Conservation (phyloP, 805 yeast species). For the Candida sithepensis region DNA sequence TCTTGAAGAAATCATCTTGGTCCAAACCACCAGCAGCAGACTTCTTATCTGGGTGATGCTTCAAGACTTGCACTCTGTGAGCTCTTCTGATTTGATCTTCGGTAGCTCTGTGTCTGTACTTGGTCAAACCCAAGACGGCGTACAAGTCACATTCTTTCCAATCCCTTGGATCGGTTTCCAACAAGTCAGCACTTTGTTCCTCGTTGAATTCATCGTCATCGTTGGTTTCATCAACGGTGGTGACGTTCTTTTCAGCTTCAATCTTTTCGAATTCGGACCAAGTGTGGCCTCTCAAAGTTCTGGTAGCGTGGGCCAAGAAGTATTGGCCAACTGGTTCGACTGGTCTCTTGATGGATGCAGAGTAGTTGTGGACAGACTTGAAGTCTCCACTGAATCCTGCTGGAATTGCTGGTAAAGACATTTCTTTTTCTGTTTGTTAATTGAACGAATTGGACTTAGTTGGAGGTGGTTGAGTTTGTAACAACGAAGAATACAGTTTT, state of each 20-base stretch:
- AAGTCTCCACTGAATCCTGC: conserved; percentile 46
- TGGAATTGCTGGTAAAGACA: conserved; percentile 52
- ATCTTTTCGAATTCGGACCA: conserved; percentile 96
- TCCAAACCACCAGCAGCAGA: conserved; percentile 85
- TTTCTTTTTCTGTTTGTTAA: conserved; percentile 7
- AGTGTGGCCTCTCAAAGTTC: conserved; percentile 94
- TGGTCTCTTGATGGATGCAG: conserved; percentile 70
- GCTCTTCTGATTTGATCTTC: conserved; percentile 93
- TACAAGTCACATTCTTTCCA: conserved; percentile 97
- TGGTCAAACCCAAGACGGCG: conserved; percentile 91
- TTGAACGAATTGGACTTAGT: background rate
- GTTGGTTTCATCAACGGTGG: conserved; percentile 56
- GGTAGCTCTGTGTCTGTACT: conserved; percentile 86
- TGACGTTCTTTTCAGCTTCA: conserved; percentile 86
- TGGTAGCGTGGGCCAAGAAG: conserved; percentile 93
- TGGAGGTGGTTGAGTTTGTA: too few species aligned
- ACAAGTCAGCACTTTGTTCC: conserved; percentile 63
- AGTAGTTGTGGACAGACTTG: conserved; percentile 46
- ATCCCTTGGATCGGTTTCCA: conserved; percentile 92
- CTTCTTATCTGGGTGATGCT: conserved; percentile 98
- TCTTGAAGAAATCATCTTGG: conserved; percentile 95
- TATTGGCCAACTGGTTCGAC: conserved; percentile 96
- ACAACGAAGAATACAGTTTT: too few species aligned
- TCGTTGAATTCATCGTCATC: conserved; percentile 72
- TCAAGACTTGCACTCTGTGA: conserved; percentile 93